Evolutionary conservation across 2,329 filamentous ascomycete genomes (phyloP), one percentile per base, ranked within the genome.

Genomic region (Cytospora chrysosperma): DNA sequence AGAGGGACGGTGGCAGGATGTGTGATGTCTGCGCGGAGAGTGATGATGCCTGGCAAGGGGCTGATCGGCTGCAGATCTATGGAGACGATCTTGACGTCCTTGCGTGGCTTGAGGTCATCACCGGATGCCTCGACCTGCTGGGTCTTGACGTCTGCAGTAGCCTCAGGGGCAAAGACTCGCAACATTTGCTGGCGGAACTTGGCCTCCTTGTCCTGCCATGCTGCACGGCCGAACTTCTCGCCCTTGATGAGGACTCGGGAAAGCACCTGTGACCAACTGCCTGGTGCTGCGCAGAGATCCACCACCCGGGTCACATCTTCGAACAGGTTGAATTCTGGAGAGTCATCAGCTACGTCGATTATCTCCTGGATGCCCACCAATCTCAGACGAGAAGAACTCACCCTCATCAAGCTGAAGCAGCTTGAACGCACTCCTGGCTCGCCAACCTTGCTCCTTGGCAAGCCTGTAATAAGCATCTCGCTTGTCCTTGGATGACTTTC

Each of bases 371-470:
- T 21, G 10, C 3, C 8, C 24, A 21, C 1, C 2, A 0, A 21
- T 1, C n/a, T 2, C 5, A 47, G 9, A 47, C 7, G n/a, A 43
- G 6, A 21, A 47, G 19, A n/a, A 49, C 58, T 3, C 64, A 87
- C 86, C 86, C 79, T 89, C 93, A 75, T 99, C 93, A 27, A 99
- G 87, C 76, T 99, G 95, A 15, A 99, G 87, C 27, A 99, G 86
- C 78, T 99, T 99, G 81, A 97, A 99, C 10, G 95, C 95, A 69
- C 93, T 97, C 63, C 95, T 86, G 30, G 95, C 95, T 40, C 95
- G 91, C 94, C 95, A 99, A 68, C 96, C 96, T 81, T 99, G 95
- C 77, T 99, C 95, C 79, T 99, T 99, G 21, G 95, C 95, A 10
- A 99, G 90, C 60, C 95, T 87, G 74, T 99, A 99, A 79, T 99